Conservation (phyloP, 306 rosid genomes). For the Cicer bijugum region DNA sequence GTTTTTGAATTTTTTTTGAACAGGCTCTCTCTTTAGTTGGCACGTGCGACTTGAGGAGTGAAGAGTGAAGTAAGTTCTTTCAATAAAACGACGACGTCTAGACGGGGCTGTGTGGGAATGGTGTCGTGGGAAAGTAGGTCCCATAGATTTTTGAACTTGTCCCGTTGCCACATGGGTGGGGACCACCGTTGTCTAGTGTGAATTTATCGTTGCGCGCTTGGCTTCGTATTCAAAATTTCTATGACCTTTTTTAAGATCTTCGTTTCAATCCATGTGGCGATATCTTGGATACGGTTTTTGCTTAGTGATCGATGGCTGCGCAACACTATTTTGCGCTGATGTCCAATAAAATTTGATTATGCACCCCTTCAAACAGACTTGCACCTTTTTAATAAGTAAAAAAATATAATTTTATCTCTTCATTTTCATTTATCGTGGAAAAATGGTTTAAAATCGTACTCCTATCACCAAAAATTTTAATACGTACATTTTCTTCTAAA, state of each 20-base stretch:
- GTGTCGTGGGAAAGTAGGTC: conserved; percentile 33
- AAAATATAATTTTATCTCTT: too few relatives aligned
- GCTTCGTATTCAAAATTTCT: conserved; percentile 67
- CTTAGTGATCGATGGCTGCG: not conserved
- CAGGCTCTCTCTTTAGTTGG: not conserved
- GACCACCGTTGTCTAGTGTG: conserved; percentile 43
- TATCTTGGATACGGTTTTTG: not conserved
- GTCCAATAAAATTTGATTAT: not conserved
- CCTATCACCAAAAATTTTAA: too few relatives aligned
- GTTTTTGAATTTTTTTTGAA: conserved; percentile 54
- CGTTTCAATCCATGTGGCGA: conserved; percentile 48
- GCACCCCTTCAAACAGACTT: too few relatives aligned
- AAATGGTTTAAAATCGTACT: too few relatives aligned
- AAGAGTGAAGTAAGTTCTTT: not conserved
- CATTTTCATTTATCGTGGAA: too few relatives aligned
- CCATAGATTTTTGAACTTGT: conserved; percentile 50
- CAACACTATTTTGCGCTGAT: conserved; percentile 34
- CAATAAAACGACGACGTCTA: conserved; percentile 55
- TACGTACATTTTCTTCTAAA: too few relatives aligned
- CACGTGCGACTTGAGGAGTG: conserved; percentile 42
- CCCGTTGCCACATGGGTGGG: conserved; percentile 81
- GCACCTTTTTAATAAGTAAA: too few relatives aligned
- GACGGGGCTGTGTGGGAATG: not conserved
- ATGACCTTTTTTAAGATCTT: not conserved
- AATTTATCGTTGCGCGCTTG: conserved; percentile 79